Base-by-base conservation (phyloP, 1,284 basidiomycete genomes). In the Papiliotrema laurentii region DNA sequence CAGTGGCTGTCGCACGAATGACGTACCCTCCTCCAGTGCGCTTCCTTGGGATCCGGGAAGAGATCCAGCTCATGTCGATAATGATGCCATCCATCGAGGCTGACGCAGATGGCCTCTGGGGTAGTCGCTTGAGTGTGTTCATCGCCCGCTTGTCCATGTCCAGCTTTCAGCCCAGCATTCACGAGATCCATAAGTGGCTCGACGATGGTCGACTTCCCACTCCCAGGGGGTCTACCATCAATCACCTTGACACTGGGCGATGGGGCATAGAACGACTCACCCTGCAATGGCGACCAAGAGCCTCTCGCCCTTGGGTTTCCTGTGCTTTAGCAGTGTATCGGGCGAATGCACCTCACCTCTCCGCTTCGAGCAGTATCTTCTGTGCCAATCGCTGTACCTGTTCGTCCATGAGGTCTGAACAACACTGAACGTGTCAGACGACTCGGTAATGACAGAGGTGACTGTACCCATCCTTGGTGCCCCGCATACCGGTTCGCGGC, bases 271-370 rank as follows among this genome's bases (percentile, higher is more conserved):
- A 13, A 24, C 14, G 25, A 40, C 58, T 44, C 33, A 60, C 60
- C 41, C 40, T 16, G 69, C 69, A 3, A 72, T 55, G 9, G 64
- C 89, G 22, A 92, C 79, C 5, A 93, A 73, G 26, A 90, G 74
- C 16, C 89, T 3, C 75, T 64, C 33, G 75, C 66, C 2, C n/a
- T 40, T n/a, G n/a, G n/a, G n/a, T n/a, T n/a, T n/a, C n/a, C n/a
- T n/a, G n/a, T n/a, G n/a, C n/a, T n/a, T n/a, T n/a, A n/a, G n/a
- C n/a, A n/a, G n/a, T n/a, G n/a, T n/a, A n/a, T n/a, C n/a, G n/a
- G n/a, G n/a, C n/a, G n/a, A n/a, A n/a, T n/a, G n/a, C n/a, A n/a
- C n/a, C n/a, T n/a, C n/a, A n/a, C n/a, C n/a, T n/a, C n/a, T n/a
- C n/a, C n/a, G n/a, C n/a, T n/a, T n/a, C n/a, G n/a, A n/a, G n/a